These are phyloP conservation scores for Paragyromitra xinjiangensis DNA, from an alignment of 495 filamentous ascomycete genomes.

Conservation along the genomic window DNA sequence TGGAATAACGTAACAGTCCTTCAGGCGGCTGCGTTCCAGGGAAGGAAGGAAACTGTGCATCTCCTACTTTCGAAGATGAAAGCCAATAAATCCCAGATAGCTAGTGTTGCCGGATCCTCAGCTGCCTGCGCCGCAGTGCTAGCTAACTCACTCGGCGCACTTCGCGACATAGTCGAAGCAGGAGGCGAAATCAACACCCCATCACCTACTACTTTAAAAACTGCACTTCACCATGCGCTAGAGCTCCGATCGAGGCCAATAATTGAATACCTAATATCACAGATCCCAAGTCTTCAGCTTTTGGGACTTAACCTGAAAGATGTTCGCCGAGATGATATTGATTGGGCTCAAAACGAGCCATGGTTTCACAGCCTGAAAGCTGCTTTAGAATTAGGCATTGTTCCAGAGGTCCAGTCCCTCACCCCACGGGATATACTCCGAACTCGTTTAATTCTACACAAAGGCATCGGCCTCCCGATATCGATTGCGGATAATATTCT, in stretches of 20 bases:
- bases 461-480: conserved; percentile 9
- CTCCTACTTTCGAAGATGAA: not conserved
- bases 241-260: not conserved
- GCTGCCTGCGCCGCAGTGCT: not conserved
- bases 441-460: conserved; percentile 2
- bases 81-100: not conserved
- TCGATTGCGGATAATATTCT: conserved; percentile 5
- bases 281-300: not conserved
- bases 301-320: not conserved
- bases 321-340: not conserved
- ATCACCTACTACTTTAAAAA: not conserved
- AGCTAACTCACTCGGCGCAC: not conserved
- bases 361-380: not conserved
- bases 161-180: not conserved
- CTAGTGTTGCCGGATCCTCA: not conserved
- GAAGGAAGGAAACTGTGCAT: not conserved
- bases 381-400: not conserved
- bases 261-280: not conserved
- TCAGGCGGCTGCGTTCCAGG: not conserved
- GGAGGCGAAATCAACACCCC: not conserved
- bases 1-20: not conserved
- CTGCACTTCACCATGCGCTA: conserved; percentile 1
- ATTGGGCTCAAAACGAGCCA: not conserved
- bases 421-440: not conserved
- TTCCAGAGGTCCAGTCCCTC: not conserved